Evolutionary conservation across 2,329 filamentous ascomycete genomes (phyloP).

Genomic region (Aspergillus melleus): DNA sequence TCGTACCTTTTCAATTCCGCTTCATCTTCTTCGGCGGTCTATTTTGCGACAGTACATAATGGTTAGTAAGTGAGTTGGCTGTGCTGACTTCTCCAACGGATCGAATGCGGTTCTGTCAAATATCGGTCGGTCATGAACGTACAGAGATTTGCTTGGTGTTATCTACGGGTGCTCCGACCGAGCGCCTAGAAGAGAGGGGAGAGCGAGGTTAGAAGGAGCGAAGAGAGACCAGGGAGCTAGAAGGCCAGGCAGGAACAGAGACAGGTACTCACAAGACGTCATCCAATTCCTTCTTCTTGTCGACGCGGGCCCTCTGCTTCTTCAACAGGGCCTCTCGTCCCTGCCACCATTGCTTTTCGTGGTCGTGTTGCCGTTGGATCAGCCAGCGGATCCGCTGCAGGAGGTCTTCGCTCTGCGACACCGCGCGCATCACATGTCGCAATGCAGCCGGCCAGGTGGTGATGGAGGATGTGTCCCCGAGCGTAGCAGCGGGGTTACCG

Average conservation of each 20-base stretch:
- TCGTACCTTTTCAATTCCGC: slow-evolving; percentile 61
- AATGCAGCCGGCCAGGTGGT: slow-evolving; percentile 54
- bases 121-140: slow-evolving; percentile 10
- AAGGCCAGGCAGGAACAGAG: no score
- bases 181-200: slow-evolving; percentile 34
- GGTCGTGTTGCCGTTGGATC: slow-evolving; percentile 62
- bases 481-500: neutral
- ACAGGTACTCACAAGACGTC: slow-evolving; percentile 53
- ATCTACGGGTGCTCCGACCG: slow-evolving; percentile 46
- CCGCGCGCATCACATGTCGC: slow-evolving; percentile 52
- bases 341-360: slow-evolving; percentile 63
- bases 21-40: slow-evolving; percentile 51
- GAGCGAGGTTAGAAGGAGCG: neutral
- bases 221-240: neutral
- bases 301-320: slow-evolving; percentile 52
- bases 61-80: neutral
- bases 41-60: neutral
- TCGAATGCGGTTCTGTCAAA: neutral
- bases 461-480: slow-evolving; percentile 47
- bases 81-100: neutral
- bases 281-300: slow-evolving; percentile 56
- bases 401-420: slow-evolving; percentile 47
- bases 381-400: slow-evolving; percentile 54
- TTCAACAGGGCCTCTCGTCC: slow-evolving; percentile 53
- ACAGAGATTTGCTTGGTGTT: slow-evolving; percentile 34